phyloP scores from a whole-genome alignment of 1,139 yeast genomes.

The Candida buenavistaensis region DNA sequence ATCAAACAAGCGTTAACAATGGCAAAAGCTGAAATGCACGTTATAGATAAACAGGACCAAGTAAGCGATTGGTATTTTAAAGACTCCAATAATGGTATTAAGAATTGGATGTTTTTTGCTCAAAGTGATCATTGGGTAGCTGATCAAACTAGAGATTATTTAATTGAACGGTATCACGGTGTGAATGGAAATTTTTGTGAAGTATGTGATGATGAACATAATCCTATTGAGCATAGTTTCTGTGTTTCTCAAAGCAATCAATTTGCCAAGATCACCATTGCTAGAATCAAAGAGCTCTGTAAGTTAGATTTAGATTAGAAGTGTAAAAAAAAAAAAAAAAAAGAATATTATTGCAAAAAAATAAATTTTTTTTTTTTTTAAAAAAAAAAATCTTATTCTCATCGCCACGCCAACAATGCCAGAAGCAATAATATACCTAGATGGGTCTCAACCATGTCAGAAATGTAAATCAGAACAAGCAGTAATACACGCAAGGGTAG shows the following conservation, averaged over 20 bases:
- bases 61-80: slow-evolving; percentile 53
- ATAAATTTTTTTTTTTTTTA: background rate
- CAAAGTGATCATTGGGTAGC: slow-evolving; percentile 62
- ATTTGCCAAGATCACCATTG: slow-evolving; percentile 46
- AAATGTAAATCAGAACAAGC: slow-evolving; percentile 56
- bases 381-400: slow-evolving; percentile 5
- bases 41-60: slow-evolving; percentile 41
- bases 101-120: slow-evolving; percentile 60
- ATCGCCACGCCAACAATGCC: slow-evolving; percentile 8
- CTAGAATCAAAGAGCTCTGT: slow-evolving; percentile 11
- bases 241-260: slow-evolving; percentile 55
- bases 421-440: slow-evolving; percentile 21
- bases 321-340: slow-evolving; percentile 3
- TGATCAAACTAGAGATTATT: slow-evolving; percentile 43
- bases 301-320: slow-evolving; percentile 3
- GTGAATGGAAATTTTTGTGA: slow-evolving; percentile 25
- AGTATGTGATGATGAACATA: slow-evolving; percentile 25
- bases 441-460: slow-evolving; percentile 24
- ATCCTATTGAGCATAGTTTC: slow-evolving; percentile 53
- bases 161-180: slow-evolving; percentile 37
- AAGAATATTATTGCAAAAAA: slow-evolving; percentile 4
- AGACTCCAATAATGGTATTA: slow-evolving; percentile 8
- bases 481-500: slow-evolving; percentile 61
- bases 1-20: slow-evolving; percentile 54
- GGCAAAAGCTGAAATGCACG: slow-evolving; percentile 58